phyloP scores from a whole-genome alignment of 2,329 filamentous ascomycete species.

The Exutisphaerella laricina region DNA sequence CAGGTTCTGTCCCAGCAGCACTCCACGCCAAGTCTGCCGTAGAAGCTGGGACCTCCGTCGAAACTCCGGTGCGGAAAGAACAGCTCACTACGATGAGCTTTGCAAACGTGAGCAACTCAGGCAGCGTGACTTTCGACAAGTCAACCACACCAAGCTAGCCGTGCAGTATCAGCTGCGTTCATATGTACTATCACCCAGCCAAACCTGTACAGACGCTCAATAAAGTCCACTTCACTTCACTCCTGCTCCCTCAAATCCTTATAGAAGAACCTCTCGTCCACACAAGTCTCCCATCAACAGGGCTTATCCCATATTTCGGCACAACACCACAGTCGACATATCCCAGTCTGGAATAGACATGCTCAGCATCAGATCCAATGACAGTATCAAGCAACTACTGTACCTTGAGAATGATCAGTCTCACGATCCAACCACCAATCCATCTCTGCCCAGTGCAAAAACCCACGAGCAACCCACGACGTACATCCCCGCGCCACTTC shows the following conservation, averaged over 20 bases:
- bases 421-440: no score
- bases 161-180: background rate
- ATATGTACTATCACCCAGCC: background rate
- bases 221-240: background rate
- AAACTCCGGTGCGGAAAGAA: conserved; percentile 16
- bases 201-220: background rate
- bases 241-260: conserved; percentile 44
- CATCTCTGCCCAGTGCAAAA: no score
- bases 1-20: conserved; percentile 61
- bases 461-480: no score
- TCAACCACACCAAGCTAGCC: background rate
- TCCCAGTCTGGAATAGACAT: conserved; percentile 52
- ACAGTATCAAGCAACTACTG: conserved; percentile 50
- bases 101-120: conserved; percentile 30
- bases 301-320: conserved; percentile 49
- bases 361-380: conserved; percentile 48
- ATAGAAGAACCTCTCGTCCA: conserved; percentile 54
- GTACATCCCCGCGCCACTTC: no score
- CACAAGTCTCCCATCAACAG: conserved; percentile 43
- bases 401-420: no score
- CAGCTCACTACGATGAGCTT: conserved; percentile 31
- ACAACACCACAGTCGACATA: conserved; percentile 53
- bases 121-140: conserved; percentile 32
- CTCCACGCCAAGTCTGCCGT: conserved; percentile 36
- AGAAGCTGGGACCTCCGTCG: conserved; percentile 24